Base-by-base conservation (phyloP, 345 rosid species). In the Clarkia xantiana region DNA sequence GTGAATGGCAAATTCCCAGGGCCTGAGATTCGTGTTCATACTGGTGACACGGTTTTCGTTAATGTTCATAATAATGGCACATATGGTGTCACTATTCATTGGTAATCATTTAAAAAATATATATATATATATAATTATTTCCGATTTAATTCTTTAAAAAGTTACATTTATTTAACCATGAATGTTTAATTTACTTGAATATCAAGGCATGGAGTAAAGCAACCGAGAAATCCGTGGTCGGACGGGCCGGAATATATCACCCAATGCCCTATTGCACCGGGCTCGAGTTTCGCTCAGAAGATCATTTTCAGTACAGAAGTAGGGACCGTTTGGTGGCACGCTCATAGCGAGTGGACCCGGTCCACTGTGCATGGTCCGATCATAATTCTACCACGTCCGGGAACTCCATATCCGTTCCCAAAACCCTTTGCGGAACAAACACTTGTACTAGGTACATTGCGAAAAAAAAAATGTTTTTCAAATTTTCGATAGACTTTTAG, bases 241-340 rank as follows among this genome's bases (percentile, higher is more conserved):
- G 72, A 68, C 42, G 72, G 72, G 14, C 72, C 72, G 0, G 72
- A 67, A 38, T 52, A 62, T 39, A 18, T 67, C 7, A 63, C 72
- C 0, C 72, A 68, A 11, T 68, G 72, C 16, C 72, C 68, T 1
- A 68, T 68, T n/a, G 46, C 45, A 1, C 25, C 59, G 0, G 62
- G 62, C 12, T 42, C 58, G 2, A 54, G 23, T 40, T 68, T 68
- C 50, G 67, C 64, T 6, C 63, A 74, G 0, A 45, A 58, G 49
- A 15, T 74, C 15, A 58, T 56, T 6, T 53, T 74, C 16, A 36
- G 57, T 0, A 14, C 17, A 0, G 76, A 71, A 42, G 76, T 66
- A 59, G 75, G 75, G 7, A 70, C 76, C 2, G 53, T 73, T 0
- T 67, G 78, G 78, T 73, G 75, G 78, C 78, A 73, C 48, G 78